phyloP scores from a whole-genome alignment of 1,284 basidiomycete species.

The Cutaneotrichosporon sp. region DNA sequence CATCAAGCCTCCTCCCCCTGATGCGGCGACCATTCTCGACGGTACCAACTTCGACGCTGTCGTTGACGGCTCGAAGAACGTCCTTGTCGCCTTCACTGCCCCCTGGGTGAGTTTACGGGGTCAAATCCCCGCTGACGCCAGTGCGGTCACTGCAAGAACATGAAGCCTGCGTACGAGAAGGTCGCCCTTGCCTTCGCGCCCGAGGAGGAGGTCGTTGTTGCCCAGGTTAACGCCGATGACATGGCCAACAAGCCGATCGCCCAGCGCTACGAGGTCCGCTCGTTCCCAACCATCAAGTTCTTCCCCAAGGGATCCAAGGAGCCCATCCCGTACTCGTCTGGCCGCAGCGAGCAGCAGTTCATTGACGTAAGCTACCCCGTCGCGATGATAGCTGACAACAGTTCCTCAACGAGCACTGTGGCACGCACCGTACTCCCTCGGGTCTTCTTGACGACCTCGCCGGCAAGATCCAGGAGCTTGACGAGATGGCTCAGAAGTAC shows the following conservation, averaged over 20 bases:
- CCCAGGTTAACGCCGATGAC: constrained; percentile 86
- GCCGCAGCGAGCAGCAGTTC: constrained; percentile 49
- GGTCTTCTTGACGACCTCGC: constrained; percentile 78
- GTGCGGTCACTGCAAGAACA: constrained; percentile 43
- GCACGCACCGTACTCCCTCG: constrained; percentile 72
- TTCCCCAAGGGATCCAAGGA: constrained; percentile 64
- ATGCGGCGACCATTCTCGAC: constrained; percentile 66
- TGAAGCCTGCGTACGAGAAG: constrained; percentile 83
- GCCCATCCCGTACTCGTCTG: constrained; percentile 57
- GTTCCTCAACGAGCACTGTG: constrained; percentile 76
- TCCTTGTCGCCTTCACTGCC: constrained; percentile 85
- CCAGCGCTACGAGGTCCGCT: constrained; percentile 64
- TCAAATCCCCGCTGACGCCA: neutral
- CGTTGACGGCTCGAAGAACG: constrained; percentile 68
- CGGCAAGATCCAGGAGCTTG: constrained; percentile 69
- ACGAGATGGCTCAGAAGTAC: constrained; percentile 73
- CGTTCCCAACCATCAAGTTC: constrained; percentile 91
- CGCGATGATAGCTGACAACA: constrained; percentile 11
- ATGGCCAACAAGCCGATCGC: constrained; percentile 70
- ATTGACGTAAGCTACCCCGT: constrained; percentile 29
- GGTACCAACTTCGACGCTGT: constrained; percentile 68
- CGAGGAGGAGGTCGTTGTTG: constrained; percentile 76
- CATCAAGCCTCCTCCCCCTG: constrained; percentile 76
- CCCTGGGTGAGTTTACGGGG: constrained; percentile 37
- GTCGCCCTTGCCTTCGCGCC: constrained; percentile 72